Base-by-base conservation (phyloP, 192 early-diverging fungal species). In the Funneliformis mosseae region DNA sequence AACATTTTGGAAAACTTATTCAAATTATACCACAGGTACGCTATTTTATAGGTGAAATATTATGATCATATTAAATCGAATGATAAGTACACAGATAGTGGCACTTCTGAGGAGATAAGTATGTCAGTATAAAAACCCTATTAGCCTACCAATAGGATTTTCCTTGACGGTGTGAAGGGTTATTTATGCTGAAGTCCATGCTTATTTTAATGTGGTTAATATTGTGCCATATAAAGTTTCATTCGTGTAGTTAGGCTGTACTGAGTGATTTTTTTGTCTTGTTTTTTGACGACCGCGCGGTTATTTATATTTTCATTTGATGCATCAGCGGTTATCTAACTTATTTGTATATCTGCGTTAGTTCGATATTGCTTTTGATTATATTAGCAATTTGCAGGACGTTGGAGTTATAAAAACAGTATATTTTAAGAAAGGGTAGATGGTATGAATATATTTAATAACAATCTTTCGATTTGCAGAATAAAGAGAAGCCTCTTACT, bases 401-500 rank as follows among this genome's bases (percentile, higher is more conserved):
- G 12, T 70, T 38, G 33, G 68, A 21, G 68, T 70, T 70, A 28
- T 70, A 70, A 70, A 70, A 70, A 70, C 0, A 38, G 68, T 70
- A 43, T 70, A 38, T 70, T 70, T 25, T 33, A 38, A 70, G 23
- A 1, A 43, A 48, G 68, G 11, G 4, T 38, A n/a, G 0, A 43
- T 70, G 33, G 3, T 28, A 41, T 70, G 6, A 70, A 70, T 28
- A 70, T 41, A 33, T 18, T 70, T 70, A 28, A 38, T 70, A 70
- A 42, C 4, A 70, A 70, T 28, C 28, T 11, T 70, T 70, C 6
- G 6, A 70, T 21, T 5, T 38, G 12, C 1, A 70, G 38, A 70
- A 70, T 70, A 70, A 70, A 33, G 68, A 70, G 39, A 70, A 70
- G 21, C 68, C 68, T 70, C 68, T 70, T 38, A 70, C 68, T 11